Evolutionary conservation across 331 rosid genomes (phyloP).

Genomic region (Acacia pycnantha): DNA sequence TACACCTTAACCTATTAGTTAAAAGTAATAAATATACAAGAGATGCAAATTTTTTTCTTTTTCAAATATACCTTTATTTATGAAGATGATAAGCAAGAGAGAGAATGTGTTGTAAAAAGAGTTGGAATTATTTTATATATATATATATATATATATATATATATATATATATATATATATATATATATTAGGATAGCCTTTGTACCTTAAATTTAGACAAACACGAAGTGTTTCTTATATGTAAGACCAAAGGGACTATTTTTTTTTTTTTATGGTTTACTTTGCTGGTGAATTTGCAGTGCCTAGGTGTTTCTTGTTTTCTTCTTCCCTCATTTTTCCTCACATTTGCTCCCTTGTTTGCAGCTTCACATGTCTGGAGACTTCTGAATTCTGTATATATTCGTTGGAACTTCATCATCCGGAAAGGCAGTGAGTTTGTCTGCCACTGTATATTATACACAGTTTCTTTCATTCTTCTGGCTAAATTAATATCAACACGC

Average conservation of each 20-base stretch:
- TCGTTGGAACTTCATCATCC: conserved; percentile 20
- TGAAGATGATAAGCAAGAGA: too few relatives aligned
- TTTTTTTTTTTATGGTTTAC: background rate
- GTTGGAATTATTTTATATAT: too few relatives aligned
- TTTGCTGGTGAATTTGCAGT: conserved; percentile 23
- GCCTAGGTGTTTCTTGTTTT: conserved; percentile 8
- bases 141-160: too few relatives aligned
- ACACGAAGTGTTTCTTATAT: too few relatives aligned
- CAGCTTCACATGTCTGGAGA: conserved; percentile 26
- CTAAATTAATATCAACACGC: background rate
- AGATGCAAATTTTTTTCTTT: too few relatives aligned
- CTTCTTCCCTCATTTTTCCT: conserved; percentile 15
- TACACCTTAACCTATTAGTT: too few relatives aligned
- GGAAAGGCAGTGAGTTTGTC: conserved; percentile 24
- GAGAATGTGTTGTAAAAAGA: too few relatives aligned
- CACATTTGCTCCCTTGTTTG: conserved; percentile 12
- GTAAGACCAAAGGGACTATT: background rate
- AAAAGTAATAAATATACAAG: too few relatives aligned
- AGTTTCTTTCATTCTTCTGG: conserved; percentile 20
- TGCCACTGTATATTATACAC: conserved; percentile 18
- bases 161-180: too few relatives aligned
- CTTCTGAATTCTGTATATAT: conserved; percentile 24
- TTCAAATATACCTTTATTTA: too few relatives aligned
- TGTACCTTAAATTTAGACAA: too few relatives aligned
- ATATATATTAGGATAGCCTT: too few relatives aligned